Base-by-base conservation (phyloP, 306 rosid genomes). In the Pyrus betulifolia region DNA sequence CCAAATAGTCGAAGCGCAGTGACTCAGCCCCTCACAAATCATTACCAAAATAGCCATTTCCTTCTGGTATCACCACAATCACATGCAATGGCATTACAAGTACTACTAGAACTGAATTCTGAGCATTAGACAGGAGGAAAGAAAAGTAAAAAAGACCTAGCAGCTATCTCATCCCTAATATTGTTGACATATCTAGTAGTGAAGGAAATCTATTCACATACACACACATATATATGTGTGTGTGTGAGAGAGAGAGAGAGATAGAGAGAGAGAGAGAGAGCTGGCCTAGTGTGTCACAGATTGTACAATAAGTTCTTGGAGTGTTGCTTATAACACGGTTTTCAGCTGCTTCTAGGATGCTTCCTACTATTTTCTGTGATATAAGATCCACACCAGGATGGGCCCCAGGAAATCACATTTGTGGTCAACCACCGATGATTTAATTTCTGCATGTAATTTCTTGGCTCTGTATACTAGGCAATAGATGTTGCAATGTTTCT, bases 1-100 rank as follows among this genome's bases (percentile, higher is more conserved):
- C 88, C 88, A 87, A 10, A 79, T 69, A 28, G 86, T 87, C 45
- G 88, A 72, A 52, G 79, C 82, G n/a, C 82, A 38, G 42, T 38
- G 38, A 5, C 76, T 38, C 54, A 82, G 33, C 81, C 17, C 81
- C 17, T 70, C 61, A 4, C 42, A 42, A 44, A 80, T 55, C 67
- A 18, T 25, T n/a, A 68, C 25, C 74, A 80, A 75, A n/a, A 82
- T 55, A 60, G 74, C 51, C 84, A 84, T 81, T 22, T 33, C 17
- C 14, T 33, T 71, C 31, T 14, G 52, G 35, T 54, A 19, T 54
- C 59, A 71, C 31, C 45, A 38, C 57, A 31, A 19, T 10, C 12
- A 22, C 64, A 31, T 49, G 63, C 75, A 71, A 4, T 21, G 22
- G 63, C 25, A 58, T 22, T 58, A n/a, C 63, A 10, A 2, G 12